Evolutionary conservation across 495 filamentous ascomycete species (phyloP).

Genomic region (Schizothecium vesticola): DNA sequence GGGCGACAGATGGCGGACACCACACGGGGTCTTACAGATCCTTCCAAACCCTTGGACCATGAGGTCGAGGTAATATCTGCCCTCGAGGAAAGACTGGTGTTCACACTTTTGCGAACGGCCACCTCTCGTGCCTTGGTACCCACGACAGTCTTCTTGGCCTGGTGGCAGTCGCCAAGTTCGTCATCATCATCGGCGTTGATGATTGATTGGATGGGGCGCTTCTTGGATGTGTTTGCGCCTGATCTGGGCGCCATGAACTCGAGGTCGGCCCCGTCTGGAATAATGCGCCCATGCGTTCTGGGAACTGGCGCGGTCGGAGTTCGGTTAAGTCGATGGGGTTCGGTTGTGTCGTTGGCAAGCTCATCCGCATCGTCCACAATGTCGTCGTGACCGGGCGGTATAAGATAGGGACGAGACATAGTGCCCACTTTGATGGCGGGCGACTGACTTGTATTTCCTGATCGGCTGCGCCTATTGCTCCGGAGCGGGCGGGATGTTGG

Average conservation of each 20-base stretch:
- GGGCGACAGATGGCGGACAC: not conserved
- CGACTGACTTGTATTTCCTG: not conserved
- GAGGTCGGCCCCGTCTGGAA: not conserved
- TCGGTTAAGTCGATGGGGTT: not conserved
- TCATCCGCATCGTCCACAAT: not conserved
- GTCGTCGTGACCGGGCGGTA: not conserved
- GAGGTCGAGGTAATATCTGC: not conserved
- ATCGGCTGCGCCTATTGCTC: not conserved
- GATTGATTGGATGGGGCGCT: not conserved
- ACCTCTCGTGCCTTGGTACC: not conserved
- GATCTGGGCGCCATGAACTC: not conserved
- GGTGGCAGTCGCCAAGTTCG: not conserved
- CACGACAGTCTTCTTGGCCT: not conserved
- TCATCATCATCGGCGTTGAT: not conserved
- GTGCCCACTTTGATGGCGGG: not conserved
- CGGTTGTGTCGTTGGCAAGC: not conserved
- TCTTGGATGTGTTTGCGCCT: not conserved
- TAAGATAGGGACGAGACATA: not conserved
- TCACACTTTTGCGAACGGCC: not conserved
- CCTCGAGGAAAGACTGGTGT: not conserved
- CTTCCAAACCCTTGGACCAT: not conserved
- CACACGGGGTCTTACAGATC: not conserved
- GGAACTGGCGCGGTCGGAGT: not conserved
- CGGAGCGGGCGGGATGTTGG: not conserved
- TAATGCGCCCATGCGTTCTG: not conserved